Conservation (phyloP, 176 grass and related monocot genomes). For the Luzula sylvatica region DNA sequence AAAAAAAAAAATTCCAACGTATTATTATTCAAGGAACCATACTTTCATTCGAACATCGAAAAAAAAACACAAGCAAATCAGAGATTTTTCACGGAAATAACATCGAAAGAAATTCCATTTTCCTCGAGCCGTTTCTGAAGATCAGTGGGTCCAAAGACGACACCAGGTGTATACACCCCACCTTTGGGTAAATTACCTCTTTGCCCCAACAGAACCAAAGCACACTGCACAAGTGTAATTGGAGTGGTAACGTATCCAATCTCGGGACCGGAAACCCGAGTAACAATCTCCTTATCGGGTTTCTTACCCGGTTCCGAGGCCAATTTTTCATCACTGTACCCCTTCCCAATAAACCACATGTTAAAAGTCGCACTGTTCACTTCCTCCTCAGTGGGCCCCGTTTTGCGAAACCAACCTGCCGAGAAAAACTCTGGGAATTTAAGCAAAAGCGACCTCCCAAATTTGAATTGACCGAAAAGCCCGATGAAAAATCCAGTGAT, state of each 20-base stretch:
- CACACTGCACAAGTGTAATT: constrained; percentile 68
- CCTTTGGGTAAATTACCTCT: constrained; percentile 56
- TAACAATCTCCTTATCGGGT: constrained; percentile 61
- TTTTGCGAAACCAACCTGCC: constrained; percentile 47
- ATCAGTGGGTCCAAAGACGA: constrained; percentile 63
- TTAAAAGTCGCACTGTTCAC: constrained; percentile 64
- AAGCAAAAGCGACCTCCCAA: constrained; percentile 58
- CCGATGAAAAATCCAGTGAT: constrained; percentile 45
- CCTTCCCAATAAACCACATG: constrained; percentile 66
- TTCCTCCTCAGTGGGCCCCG: constrained; percentile 66
- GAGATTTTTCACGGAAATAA: constrained; percentile 27
- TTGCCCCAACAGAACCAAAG: constrained; percentile 54
- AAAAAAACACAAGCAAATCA: not conserved
- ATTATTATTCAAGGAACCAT: not conserved
- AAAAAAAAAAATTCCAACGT: not conserved
- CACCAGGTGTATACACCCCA: constrained; percentile 51
- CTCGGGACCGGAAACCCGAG: constrained; percentile 65
- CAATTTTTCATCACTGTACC: constrained; percentile 30
- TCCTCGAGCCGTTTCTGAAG: constrained; percentile 60
- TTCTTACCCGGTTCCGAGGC: constrained; percentile 31
- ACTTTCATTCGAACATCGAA: not conserved
- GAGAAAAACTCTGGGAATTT: constrained; percentile 79
- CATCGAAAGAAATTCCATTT: constrained; percentile 60
- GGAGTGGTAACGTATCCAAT: constrained; percentile 66
- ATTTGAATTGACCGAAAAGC: constrained; percentile 37